These are phyloP conservation scores for Bolboschoenoplectus hybrid DNA, from an alignment of 202 grass and related monocot genomes.

Conservation along the genomic window DNA sequence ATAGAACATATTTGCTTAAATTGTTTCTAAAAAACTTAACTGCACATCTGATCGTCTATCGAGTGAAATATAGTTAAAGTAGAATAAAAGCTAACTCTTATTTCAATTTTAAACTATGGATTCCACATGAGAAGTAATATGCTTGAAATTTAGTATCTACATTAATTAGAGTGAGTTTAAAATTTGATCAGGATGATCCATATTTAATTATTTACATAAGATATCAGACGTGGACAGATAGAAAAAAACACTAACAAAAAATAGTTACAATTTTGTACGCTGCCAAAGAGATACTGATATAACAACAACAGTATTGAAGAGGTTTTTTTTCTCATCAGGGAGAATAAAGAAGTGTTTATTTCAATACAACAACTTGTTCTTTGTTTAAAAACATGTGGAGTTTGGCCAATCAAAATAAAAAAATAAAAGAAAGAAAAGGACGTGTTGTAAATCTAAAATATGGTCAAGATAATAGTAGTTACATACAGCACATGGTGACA, in stretches of 20 bases:
- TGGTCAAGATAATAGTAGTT: neutral
- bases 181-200: neutral
- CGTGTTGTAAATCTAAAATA: neutral
- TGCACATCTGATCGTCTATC: neutral
- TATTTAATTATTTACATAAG: too few relatives aligned
- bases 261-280: too few relatives aligned
- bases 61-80: neutral
- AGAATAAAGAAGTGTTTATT: neutral
- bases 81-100: neutral
- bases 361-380: neutral
- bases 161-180: neutral
- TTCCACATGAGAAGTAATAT: neutral
- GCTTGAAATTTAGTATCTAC: neutral
- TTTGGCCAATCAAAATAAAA: neutral
- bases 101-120: neutral
- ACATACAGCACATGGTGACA: neutral
- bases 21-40: neutral
- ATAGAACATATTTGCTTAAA: neutral
- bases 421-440: neutral
- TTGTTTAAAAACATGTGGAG: neutral
- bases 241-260: too few relatives aligned
- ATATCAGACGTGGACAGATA: too few relatives aligned
- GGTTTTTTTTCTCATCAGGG: neutral
- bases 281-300: neutral
- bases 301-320: neutral